A percentile compares a stretch with the other conserved stretches of the same genome.
Evolutionary conservation across 768 basidiomycete genomes (phyloP).

Genomic region (Suillus alpinus): DNA sequence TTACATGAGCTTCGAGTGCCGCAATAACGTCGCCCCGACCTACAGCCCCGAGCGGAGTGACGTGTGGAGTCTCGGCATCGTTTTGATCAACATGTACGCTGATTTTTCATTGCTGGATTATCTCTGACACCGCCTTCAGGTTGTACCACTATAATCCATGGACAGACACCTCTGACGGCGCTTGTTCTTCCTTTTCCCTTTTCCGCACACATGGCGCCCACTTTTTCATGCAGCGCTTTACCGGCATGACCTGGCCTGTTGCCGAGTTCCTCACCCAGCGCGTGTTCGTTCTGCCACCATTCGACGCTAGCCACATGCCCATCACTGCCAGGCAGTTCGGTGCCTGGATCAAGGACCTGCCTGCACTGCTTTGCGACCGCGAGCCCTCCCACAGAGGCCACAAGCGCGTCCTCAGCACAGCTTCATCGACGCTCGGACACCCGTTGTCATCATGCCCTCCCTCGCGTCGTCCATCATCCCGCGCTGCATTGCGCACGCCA

Average conservation of each 20-base stretch:
- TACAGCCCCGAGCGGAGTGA: slow-evolving; percentile 95
- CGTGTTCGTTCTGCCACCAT: slow-evolving; percentile 77
- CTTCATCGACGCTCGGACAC: slow-evolving; percentile 59
- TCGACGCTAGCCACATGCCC: slow-evolving; percentile 39
- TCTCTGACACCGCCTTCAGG: slow-evolving; percentile 40
- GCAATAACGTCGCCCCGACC: slow-evolving; percentile 93
- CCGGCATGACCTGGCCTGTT: slow-evolving; percentile 83
- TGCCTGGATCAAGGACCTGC: slow-evolving; percentile 80
- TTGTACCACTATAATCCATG: slow-evolving; percentile 98
- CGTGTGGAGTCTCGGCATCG: slow-evolving; percentile 98
- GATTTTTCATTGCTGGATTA: background rate
- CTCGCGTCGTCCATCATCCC: slow-evolving; percentile 70
- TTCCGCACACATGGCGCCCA: slow-evolving; percentile 76
- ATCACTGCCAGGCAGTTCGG: slow-evolving; percentile 85
- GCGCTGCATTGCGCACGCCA: slow-evolving; percentile 56
- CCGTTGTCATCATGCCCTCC: slow-evolving; percentile 61
- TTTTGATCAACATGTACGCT: slow-evolving; percentile 93
- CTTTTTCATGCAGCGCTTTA: slow-evolving; percentile 89
- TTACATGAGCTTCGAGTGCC: slow-evolving; percentile 99
- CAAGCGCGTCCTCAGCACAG: slow-evolving; percentile 54
- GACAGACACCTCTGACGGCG: slow-evolving; percentile 87
- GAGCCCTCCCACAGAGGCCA: slow-evolving; percentile 40
- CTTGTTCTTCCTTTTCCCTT: slow-evolving; percentile 76
- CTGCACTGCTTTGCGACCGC: slow-evolving; percentile 56
- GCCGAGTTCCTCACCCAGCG: slow-evolving; percentile 82